phyloP scores from a whole-genome alignment of 108 stramenopile species.

The Nitzschia sp. region DNA sequence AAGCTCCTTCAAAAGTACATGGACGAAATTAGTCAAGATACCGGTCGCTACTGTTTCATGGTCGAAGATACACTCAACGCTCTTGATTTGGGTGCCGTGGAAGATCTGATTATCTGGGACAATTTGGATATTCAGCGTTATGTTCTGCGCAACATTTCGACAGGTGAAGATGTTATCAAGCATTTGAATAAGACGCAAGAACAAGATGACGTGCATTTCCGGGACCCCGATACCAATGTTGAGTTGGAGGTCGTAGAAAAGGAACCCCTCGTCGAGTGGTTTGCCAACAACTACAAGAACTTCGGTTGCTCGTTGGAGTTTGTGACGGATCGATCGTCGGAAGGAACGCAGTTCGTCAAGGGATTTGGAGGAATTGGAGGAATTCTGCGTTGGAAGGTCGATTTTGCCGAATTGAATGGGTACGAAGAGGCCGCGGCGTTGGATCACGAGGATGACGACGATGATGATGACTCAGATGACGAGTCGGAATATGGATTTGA shows the following conservation, averaged over 20 bases:
- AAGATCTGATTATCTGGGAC: constrained; percentile 97
- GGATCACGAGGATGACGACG: constrained; percentile 43
- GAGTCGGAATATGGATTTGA: constrained; percentile 50
- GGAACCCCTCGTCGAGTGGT: constrained; percentile 95
- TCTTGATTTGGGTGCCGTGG: constrained; percentile 95
- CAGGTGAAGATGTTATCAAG: constrained; percentile 81
- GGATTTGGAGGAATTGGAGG: constrained; percentile 99
- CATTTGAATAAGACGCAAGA: constrained; percentile 92
- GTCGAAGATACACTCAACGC: constrained; percentile 97
- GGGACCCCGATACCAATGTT: constrained; percentile 85
- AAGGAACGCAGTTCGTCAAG: constrained; percentile 98
- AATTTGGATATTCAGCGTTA: constrained; percentile 86
- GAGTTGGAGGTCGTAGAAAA: constrained; percentile 93
- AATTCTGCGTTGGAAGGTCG: constrained; percentile 96
- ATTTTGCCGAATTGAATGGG: constrained; percentile 82
- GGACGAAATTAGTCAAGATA: constrained; percentile 98
- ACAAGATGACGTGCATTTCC: constrained; percentile 77
- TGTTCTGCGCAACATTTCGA: constrained; percentile 79
- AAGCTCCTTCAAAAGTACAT: constrained; percentile 95
- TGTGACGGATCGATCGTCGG: constrained; percentile 94
- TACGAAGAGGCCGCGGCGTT: constrained; percentile 73
- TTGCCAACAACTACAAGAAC: constrained; percentile 96
- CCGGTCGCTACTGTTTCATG: constrained; percentile 99
- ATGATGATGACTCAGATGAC: constrained; percentile 60
- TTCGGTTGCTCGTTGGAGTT: constrained; percentile 98